Conservation (phyloP, 306 rosid species). For the Cicer pinnatifidum region DNA sequence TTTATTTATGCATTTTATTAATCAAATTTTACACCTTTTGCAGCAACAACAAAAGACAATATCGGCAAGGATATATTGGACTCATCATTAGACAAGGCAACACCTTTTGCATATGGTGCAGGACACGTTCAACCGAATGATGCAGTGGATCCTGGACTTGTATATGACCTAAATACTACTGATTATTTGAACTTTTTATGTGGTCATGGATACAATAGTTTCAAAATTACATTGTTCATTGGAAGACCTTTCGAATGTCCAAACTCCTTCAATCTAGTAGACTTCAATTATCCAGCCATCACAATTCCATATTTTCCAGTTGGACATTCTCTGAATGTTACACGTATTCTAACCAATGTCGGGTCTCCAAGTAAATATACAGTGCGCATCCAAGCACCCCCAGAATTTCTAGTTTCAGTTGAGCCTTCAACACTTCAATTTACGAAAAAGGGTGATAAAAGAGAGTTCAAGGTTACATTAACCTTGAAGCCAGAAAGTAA, state of each 20-base stretch:
- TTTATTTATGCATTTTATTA: background rate
- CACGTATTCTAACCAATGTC: slow-evolving; percentile 64
- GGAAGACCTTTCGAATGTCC: slow-evolving; percentile 45
- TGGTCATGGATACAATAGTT: slow-evolving; percentile 50
- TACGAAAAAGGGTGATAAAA: slow-evolving; percentile 53
- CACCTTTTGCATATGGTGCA: slow-evolving; percentile 61
- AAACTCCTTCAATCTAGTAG: slow-evolving; percentile 39
- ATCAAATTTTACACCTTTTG: background rate
- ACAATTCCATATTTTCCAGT: slow-evolving; percentile 16
- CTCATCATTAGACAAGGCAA: slow-evolving; percentile 37
- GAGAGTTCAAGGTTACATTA: slow-evolving; percentile 44
- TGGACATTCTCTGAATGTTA: slow-evolving; percentile 26
- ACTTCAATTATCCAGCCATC: slow-evolving; percentile 76
- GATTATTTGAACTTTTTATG: slow-evolving; percentile 73
- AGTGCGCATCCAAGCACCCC: slow-evolving; percentile 47
- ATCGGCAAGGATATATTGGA: slow-evolving; percentile 8
- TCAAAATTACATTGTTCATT: slow-evolving; percentile 32
- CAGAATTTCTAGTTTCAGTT: slow-evolving; percentile 44
- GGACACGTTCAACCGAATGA: slow-evolving; percentile 63
- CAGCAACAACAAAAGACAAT: slow-evolving; percentile 53
- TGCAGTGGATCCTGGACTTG: slow-evolving; percentile 65
- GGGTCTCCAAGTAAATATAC: slow-evolving; percentile 55
- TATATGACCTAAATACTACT: slow-evolving; percentile 50
- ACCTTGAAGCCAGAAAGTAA: background rate
- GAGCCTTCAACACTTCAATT: slow-evolving; percentile 50